Percentiles rank a stretch among this genome's conserved stretches.
Evolutionary conservation across 176 grass and related monocot species (phyloP).

Genomic region (Stipa capillata): DNA sequence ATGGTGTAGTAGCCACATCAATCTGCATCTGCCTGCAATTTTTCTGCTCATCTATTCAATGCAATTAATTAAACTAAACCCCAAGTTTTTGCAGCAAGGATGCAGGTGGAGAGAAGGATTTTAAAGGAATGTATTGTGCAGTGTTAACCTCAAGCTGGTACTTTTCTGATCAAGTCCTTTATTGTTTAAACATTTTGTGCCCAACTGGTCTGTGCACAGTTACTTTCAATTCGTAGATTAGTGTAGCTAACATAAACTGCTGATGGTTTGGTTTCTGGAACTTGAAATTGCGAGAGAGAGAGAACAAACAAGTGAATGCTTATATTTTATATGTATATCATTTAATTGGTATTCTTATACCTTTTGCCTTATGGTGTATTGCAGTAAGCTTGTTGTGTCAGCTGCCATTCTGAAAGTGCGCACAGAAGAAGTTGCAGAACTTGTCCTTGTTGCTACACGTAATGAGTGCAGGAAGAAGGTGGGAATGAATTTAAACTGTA

Average conservation of each 20-base stretch:
- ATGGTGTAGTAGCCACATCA: neutral
- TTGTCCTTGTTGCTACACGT: slow-evolving; percentile 45
- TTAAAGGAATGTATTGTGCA: slow-evolving; percentile 58
- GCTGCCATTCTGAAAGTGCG: slow-evolving; percentile 53
- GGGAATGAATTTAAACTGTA: slow-evolving; percentile 9
- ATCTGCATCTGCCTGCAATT: slow-evolving; percentile 9
- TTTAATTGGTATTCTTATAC: neutral
- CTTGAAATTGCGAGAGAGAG: neutral
- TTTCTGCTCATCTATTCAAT: slow-evolving; percentile 7
- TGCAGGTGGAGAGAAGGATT: slow-evolving; percentile 35
- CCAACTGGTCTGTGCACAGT: neutral
- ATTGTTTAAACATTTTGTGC: slow-evolving; percentile 11
- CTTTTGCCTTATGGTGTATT: neutral
- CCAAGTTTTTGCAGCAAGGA: slow-evolving; percentile 40
- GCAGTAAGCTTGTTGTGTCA: slow-evolving; percentile 39
- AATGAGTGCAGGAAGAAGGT: slow-evolving; percentile 38
- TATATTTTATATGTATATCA: neutral
- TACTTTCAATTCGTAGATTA: neutral
- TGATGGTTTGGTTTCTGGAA: neutral
- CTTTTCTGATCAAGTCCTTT: neutral
- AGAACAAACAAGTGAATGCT: neutral
- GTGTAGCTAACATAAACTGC: slow-evolving; percentile 12
- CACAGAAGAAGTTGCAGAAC: slow-evolving; percentile 44
- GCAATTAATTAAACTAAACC: slow-evolving; percentile 22
- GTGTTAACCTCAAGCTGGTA: slow-evolving; percentile 48